Evolutionary conservation across 805 yeast genomes (phyloP).

Genomic region (Starmerella bombi): DNA sequence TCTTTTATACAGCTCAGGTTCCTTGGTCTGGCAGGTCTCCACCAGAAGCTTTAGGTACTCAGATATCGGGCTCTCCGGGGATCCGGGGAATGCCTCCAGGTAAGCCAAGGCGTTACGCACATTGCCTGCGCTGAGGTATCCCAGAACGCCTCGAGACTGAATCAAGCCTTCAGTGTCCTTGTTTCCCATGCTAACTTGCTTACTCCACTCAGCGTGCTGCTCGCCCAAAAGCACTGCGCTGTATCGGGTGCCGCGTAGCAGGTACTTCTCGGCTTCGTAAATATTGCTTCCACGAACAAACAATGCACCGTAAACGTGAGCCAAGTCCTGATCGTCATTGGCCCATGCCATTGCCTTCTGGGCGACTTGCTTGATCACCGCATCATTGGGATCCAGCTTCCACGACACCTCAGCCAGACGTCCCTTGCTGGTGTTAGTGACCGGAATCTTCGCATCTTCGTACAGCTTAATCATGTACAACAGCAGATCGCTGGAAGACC

Average conservation of each 20-base stretch:
- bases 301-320: slow-evolving; percentile 59
- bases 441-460: slow-evolving; percentile 35
- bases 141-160: slow-evolving; percentile 51
- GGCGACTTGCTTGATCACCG: slow-evolving; percentile 52
- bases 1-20: slow-evolving; percentile 41
- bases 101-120: slow-evolving; percentile 43
- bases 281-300: slow-evolving; percentile 37
- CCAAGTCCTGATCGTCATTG: slow-evolving; percentile 48
- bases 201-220: slow-evolving; percentile 28
- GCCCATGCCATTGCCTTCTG: slow-evolving; percentile 57
- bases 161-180: slow-evolving; percentile 17
- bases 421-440: slow-evolving; percentile 35
- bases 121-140: slow-evolving; percentile 58
- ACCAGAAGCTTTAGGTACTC: slow-evolving; percentile 58
- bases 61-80: slow-evolving; percentile 26
- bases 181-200: background rate
- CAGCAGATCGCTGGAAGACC: slow-evolving; percentile 68
- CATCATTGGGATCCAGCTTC: slow-evolving; percentile 39
- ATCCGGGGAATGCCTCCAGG: slow-evolving; percentile 19
- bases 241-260: slow-evolving; percentile 52
- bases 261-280: slow-evolving; percentile 59
- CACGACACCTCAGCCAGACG: slow-evolving; percentile 34
- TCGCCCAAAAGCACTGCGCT: slow-evolving; percentile 33
- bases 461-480: slow-evolving; percentile 61
- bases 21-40: slow-evolving; percentile 41